Evolutionary conservation across 441 rosid species (phyloP).

Genomic region (Melastoma candidum): DNA sequence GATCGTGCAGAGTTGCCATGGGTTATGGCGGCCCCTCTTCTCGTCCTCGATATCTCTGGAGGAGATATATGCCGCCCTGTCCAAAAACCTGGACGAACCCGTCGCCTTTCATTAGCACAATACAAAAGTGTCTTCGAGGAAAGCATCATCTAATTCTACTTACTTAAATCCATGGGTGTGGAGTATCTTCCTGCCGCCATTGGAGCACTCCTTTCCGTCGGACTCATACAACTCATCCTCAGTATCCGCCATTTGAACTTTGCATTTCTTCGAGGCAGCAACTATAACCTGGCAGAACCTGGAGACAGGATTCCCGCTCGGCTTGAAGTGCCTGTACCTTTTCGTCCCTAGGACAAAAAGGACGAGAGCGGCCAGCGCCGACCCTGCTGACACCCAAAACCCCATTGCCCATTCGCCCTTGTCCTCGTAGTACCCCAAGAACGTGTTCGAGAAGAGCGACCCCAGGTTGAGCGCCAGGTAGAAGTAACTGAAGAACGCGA

Average conservation of each 20-base stretch:
- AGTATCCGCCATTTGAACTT: conserved; percentile 24
- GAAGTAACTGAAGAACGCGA: conserved; percentile 90
- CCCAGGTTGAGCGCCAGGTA: conserved; percentile 88
- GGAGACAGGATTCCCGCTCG: conserved; percentile 80
- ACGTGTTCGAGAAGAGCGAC: conserved; percentile 89
- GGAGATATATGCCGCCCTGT: conserved; percentile 72
- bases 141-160: conserved; percentile 7
- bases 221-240: conserved; percentile 31
- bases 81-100: conserved; percentile 56
- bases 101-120: background rate
- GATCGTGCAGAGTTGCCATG: conserved; percentile 78
- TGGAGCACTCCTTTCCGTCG: conserved; percentile 23
- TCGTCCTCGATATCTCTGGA: conserved; percentile 57
- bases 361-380: conserved; percentile 60
- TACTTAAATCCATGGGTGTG: conserved; percentile 57
- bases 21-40: conserved; percentile 41
- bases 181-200: conserved; percentile 43
- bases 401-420: conserved; percentile 91
- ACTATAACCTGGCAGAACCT: conserved; percentile 72
- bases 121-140: background rate
- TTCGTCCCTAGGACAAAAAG: conserved; percentile 64
- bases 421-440: conserved; percentile 81
- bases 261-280: conserved; percentile 69
- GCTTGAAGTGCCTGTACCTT: conserved; percentile 73
- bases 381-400: conserved; percentile 80